Base-by-base conservation (phyloP, 192 early-diverging fungal species). In the Backusella liffmaniae region DNA sequence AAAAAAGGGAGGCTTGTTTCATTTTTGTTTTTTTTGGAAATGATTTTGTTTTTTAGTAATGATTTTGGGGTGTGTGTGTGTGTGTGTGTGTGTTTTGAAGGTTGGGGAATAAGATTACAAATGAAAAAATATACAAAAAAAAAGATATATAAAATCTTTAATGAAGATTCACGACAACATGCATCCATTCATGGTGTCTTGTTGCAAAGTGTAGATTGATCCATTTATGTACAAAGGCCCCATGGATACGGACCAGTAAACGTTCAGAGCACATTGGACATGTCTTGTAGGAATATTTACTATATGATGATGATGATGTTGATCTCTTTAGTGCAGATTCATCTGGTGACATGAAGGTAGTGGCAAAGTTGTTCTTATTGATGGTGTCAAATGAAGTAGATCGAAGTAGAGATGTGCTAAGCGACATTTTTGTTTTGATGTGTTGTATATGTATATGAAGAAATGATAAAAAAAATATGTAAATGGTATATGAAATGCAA, bases 181-280 rank as follows among this genome's bases (percentile, higher is more conserved):
- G 79, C 51, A 77, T 67, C 62, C 70, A 81, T 41, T 81, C 79
- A 66, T 81, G 79, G 15, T 81, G 79, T 37, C 72, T 72, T 42
- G 67, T 59, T 16, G 76, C 62, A 74, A 77, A 81, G 70, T 81
- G 79, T n/a, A 67, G 72, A 62, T 77, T 81, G 37, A 81, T 77
- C 79, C 79, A 81, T 73, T 81, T 81, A 73, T 81, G 76, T 46
- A 81, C 79, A 62, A 81, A 70, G 6, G 76, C 66, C 7, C 79
- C 79, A 34, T 81, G 72, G n/a, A 81, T 81, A 59, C 79, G 79
- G 5, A 81, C 75, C 23, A 81, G 69, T n/a, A 81, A 49, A 32
- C 72, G 72, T 37, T 81, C 72, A 32, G 76, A 76, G 18, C 79
- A 81, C 34, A 81, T 76, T 3, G 79, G 79, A 36, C 79, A 81